Evolutionary conservation across 306 rosid genomes (phyloP), one percentile per base, ranked within the genome.

Genomic region (Glycine soja): DNA sequence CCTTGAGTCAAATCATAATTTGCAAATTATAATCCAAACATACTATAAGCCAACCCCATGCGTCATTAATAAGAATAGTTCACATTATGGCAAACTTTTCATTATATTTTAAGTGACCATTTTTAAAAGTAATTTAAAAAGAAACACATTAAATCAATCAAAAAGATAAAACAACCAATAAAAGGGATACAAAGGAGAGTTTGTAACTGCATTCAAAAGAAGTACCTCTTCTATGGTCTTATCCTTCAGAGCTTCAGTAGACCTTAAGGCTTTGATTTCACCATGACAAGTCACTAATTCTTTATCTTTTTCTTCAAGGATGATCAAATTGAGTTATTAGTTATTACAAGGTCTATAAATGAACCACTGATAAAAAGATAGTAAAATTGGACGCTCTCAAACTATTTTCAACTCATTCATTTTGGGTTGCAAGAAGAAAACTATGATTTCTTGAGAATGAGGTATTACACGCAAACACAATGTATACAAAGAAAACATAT

Each of bases 221-320:
- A 46, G 12, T 89, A 95, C 97, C 94, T 90, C 92, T 82, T 91
- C 92, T 12, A 88, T 85, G 73, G 99, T 97, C 88, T 90, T 93
- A 70, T 95, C 94, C 86, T 87, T 93, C 12, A 81, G 87, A 71
- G 88, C 87, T 85, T 91, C 95, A 50, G 90, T 88, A 74, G 87
- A 79, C 81, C 76, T 91, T 32, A 93, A 82, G 63, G 92, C 88
- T 89, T 91, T 93, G 92, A 91, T 93, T 87, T 95, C 93, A 53
- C 81, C 80, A 11, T 85, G 94, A 70, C 85, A 90, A 50, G 59
- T 74, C 36, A 84, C 87, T 42, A 91, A 65, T 53, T 91, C 90
- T 62, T 84, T 88, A 14, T 72, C 82, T 81, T 89, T 93, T 69
- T 95, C 97, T 95, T 89, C 76, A 84, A 66, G 7, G 8, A 77